Base-by-base conservation (phyloP, 805 yeast genomes). In the Zygotorulaspora danielsina region DNA sequence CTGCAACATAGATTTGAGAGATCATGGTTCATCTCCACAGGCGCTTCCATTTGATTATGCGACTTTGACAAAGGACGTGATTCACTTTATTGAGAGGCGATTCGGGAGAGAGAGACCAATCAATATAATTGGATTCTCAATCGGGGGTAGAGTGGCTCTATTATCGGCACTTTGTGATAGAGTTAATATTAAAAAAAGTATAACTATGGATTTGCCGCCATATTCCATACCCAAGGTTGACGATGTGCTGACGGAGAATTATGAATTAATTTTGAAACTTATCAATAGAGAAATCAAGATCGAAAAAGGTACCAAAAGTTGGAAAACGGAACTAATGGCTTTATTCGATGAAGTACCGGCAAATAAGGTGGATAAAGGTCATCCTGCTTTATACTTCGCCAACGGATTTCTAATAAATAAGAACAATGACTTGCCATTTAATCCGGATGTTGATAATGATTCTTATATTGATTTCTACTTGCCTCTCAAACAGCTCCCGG, bases 141-240 rank as follows among this genome's bases (percentile, higher is more conserved):
- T 78, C 75, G 84, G 84, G 1, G 82, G 79, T 3, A 77, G 76
- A 50, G 69, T 73, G 1, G 75, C 75, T 0, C 69, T 78, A 71
- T 39, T 69, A 33, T 65, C 67, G 1, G 59, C 74, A 0, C 51
- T 78, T 22, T 40, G 47, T 15, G 38, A 46, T 2, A 26, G 40
- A 10, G 13, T 50, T 5, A 54, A 55, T 29, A 61, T 74, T 1
- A 51, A 61, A 4, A 67, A 64, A 40, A 48, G 76, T 21, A 62
- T 76, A 0, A 70, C 76, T 3, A 64, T 77, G 3, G 66, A 61
- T 41, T 44, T 53, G 32, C 64, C 65, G 11, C 64, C 65, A 10
- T 57, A 57, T 36, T 42, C 34, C 21, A 50, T 56, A 3, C 49
- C 56, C 3, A 16, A 15, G 3, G 29, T 59, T 21, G 56, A 56